Conservation (phyloP, 1,284 basidiomycete genomes). For the Taiwanofungus camphoratus region DNA sequence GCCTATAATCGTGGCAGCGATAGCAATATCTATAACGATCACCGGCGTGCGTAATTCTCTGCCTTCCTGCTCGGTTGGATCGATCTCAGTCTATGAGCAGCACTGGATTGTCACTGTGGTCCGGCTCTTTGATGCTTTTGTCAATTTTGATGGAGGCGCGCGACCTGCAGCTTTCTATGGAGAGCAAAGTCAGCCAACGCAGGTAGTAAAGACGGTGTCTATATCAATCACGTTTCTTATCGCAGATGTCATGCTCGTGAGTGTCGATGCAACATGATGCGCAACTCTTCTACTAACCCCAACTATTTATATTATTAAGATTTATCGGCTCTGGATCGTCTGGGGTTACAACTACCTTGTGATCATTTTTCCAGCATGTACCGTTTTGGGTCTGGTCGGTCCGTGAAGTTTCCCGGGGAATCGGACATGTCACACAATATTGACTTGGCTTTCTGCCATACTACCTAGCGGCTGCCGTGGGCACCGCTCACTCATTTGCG, state of each 20-base stretch:
- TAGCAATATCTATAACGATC: no score
- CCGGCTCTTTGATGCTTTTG: slow-evolving; percentile 6
- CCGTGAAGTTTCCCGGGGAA: background rate
- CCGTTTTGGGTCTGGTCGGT: slow-evolving; percentile 4
- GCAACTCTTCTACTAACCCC: background rate
- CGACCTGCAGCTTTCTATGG: slow-evolving; percentile 5
- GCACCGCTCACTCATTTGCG: background rate
- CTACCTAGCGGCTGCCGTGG: background rate
- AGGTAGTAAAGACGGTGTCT: slow-evolving; percentile 4
- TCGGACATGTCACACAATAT: background rate
- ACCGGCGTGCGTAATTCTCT: no score
- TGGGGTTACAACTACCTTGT: slow-evolving; percentile 7
- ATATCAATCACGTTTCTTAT: slow-evolving; percentile 4
- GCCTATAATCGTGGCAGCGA: no score
- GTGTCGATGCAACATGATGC: background rate
- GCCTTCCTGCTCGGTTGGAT: no score
- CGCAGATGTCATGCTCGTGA: slow-evolving; percentile 6
- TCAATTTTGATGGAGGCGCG: slow-evolving; percentile 1
- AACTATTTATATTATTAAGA: background rate
- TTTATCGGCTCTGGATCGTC: slow-evolving; percentile 9
- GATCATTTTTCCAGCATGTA: slow-evolving; percentile 1
- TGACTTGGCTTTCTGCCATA: background rate
- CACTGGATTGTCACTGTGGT: slow-evolving; percentile 5
- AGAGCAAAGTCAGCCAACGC: slow-evolving; percentile 1
- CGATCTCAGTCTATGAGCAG: no score